Base-by-base conservation (phyloP, 2,329 filamentous ascomycete genomes). In the Epichloe typhina region DNA sequence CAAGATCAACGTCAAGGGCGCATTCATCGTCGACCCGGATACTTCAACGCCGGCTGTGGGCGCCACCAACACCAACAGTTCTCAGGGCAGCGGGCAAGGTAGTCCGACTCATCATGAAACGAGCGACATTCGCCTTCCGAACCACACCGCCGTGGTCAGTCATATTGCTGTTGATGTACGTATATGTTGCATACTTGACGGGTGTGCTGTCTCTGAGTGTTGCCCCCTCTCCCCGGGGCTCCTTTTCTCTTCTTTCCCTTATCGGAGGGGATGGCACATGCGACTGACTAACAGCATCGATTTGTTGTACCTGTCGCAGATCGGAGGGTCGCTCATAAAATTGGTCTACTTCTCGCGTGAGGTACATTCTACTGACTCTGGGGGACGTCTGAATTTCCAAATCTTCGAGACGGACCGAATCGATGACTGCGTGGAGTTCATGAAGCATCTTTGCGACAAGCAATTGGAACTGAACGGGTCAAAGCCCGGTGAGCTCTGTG, bases 291-390 rank as follows among this genome's bases (percentile, higher is more conserved):
- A 47, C 33, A 33, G 11, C 26, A 15, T 19, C 31, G 38, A 19
- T 41, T 13, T 26, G 26, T 8, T 8, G 17, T 41, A 13, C 8
- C 2, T 31, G 37, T 12, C 45, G 46, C 65, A 95, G 87, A 97
- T 98, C 66, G 93, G 93, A 57, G 93, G 93, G 58, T 95, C 90
- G 15, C 75, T 98, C 36, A 90, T 89, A 57, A 98, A 98, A 71
- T 80, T 98, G 44, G 93, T 98, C 53, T 98, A 96, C 72, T 97
- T 97, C 57, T 93, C 90, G 17, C 86, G 88, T 57, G 93, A 97
- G 68, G 79, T 85, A 41, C 79, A 85, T 63, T 86, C 84, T 12
- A 79, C 76, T 31, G 85, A 90, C 59, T 83, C 86, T 47, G 93
- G 93, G 51, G 93, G 50, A 23, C 83, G 93, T 23, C 75, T 98